Base-by-base conservation (phyloP, 148 eudicot species). In the Suaeda aralocaspica region DNA sequence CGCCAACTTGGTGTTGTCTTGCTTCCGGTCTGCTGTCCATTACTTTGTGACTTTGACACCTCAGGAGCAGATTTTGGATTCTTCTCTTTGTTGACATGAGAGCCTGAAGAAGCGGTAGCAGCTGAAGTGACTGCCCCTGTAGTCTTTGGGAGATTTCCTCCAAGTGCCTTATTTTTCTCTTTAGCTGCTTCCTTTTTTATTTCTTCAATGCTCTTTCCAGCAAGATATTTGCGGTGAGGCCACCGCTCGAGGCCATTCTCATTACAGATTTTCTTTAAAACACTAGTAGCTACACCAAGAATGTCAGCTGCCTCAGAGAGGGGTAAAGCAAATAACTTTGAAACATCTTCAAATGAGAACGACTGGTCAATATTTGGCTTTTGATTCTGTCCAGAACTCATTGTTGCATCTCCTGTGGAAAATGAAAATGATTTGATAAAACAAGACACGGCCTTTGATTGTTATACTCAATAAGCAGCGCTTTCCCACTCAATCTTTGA, bases 181-280 rank as follows among this genome's bases (percentile, higher is more conserved):
- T 30, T 64, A 57, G 82, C 72, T 21, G 83, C 86, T 66, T 83
- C 86, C 67, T 50, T 81, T 72, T 83, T 83, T 28, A 85, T 85
- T 33, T 85, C 89, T 68, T 85, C 89, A 51, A 83, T 81, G 74
- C 80, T 81, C 73, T 85, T 85, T 41, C 89, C 89, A 39, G 83
- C 78, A 28, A 81, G 78, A 72, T 76, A 79, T 74, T 84, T 84
- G 10, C 90, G 82, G 58, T 86, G 79, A 10, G 90, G 90, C 90
- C 90, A 86, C 68, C 90, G 74, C 60, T 82, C 81, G 0, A 86
- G 90, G 55, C 90, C 90, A 80, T 86, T 82, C 14, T 84, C 90
- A 59, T 75, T 75, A 77, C 90, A 86, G 39, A 86, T 51, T 70
- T 80, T 80, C 69, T 86, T 86, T 19, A 86, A 41, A 66, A 61